These are phyloP conservation scores for Schizothecium vesticola DNA, from an alignment of 495 filamentous ascomycete genomes.

Conservation along the genomic window DNA sequence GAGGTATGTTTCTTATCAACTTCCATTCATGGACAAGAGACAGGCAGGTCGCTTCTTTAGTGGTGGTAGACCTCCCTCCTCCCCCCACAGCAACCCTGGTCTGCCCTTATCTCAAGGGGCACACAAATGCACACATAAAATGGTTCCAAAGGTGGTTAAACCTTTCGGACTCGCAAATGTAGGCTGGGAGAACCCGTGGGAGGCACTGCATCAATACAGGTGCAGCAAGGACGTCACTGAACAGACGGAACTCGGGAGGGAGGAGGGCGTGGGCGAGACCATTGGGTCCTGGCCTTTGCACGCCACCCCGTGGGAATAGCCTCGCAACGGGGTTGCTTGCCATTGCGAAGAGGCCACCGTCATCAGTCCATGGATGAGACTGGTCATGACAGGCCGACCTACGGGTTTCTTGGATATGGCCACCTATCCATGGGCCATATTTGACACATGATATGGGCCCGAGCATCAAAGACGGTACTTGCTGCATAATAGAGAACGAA, in stretches of 20 bases:
- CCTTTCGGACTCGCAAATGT: background rate
- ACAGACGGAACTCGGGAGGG: background rate
- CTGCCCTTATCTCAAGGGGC: background rate
- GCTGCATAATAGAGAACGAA: background rate
- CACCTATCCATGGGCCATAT: background rate
- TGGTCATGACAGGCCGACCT: background rate
- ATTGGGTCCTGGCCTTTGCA: background rate
- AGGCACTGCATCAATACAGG: slow-evolving; percentile 2
- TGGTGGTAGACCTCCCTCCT: background rate
- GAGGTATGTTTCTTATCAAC: background rate
- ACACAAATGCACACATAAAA: background rate
- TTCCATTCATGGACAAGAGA: background rate
- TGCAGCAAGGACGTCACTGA: background rate
- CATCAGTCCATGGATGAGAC: background rate
- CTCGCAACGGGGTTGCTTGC: background rate
- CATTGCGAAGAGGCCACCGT: background rate
- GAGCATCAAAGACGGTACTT: background rate
- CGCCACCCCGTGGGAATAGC: background rate
- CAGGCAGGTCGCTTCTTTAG: background rate
- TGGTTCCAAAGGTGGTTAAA: background rate
- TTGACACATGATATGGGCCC: background rate
- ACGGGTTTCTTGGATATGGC: background rate
- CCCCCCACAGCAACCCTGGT: background rate
- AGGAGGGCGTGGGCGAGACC: background rate
- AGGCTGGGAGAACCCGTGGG: background rate